Percentiles rank a stretch among this genome's conserved stretches.
phyloP scores from a whole-genome alignment of 1,284 basidiomycete species.

The Tausonia pullulans region DNA sequence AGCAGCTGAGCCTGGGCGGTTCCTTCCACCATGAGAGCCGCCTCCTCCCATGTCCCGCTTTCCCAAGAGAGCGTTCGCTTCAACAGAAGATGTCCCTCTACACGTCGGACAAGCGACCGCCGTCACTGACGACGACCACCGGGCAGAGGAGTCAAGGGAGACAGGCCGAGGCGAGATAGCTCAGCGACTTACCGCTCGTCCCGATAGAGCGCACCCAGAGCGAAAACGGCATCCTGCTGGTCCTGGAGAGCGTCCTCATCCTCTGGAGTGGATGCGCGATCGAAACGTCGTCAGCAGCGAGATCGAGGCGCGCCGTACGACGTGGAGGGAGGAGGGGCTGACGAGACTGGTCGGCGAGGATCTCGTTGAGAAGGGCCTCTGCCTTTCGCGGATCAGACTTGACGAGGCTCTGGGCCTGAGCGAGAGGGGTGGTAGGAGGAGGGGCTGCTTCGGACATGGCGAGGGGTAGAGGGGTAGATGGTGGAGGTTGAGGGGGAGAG shows the following conservation, averaged over 20 bases:
- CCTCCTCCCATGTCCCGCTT: too few species aligned
- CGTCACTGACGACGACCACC: neutral
- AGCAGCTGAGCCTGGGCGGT: too few species aligned
- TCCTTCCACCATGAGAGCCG: too few species aligned
- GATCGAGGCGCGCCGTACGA: too few species aligned
- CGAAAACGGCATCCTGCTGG: constrained; percentile 76
- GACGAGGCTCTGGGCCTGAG: constrained; percentile 35
- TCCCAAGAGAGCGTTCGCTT: too few species aligned
- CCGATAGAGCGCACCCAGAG: constrained; percentile 77
- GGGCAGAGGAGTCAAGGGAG: neutral
- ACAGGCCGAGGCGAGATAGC: neutral
- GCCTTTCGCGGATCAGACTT: constrained; percentile 29
- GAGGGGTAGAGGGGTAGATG: neutral
- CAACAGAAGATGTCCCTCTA: too few species aligned
- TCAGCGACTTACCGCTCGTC: constrained; percentile 57
- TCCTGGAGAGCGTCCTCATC: constrained; percentile 56
- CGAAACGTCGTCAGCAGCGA: too few species aligned
- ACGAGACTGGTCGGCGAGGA: constrained; percentile 25
- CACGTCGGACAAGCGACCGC: too few species aligned
- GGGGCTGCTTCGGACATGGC: neutral
- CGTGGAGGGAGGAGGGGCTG: too few species aligned
- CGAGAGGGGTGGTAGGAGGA: constrained; percentile 30
- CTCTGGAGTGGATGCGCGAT: constrained; percentile 18
- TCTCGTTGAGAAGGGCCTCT: constrained; percentile 27
- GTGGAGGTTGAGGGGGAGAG: constrained; percentile 15